phyloP scores from a whole-genome alignment of 306 rosid genomes.

The Mimosa bimucronata region DNA sequence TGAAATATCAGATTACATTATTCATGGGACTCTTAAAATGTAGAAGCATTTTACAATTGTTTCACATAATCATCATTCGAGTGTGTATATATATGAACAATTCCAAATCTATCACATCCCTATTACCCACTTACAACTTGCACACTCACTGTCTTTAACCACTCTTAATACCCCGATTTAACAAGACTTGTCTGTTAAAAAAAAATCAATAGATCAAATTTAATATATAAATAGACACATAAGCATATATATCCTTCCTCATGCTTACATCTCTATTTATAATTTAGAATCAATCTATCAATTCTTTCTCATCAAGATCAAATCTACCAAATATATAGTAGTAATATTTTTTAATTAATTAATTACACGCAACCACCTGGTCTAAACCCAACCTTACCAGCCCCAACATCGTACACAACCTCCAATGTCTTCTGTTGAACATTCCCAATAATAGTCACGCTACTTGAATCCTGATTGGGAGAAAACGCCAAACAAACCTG shows the following conservation, averaged over 20 bases:
- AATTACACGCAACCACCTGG: slow-evolving; percentile 45
- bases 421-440: slow-evolving; percentile 66
- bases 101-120: background rate
- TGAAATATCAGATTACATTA: background rate
- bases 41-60: background rate
- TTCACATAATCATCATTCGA: background rate
- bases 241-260: background rate
- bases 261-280: background rate
- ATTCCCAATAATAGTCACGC: slow-evolving; percentile 62
- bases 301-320: background rate
- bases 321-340: background rate
- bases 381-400: slow-evolving; percentile 63
- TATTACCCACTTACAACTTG: no score
- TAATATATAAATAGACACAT: background rate
- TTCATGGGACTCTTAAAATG: background rate
- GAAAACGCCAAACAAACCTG: slow-evolving; percentile 79
- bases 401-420: slow-evolving; percentile 70
- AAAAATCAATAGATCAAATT: background rate
- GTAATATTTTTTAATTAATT: background rate
- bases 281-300: background rate
- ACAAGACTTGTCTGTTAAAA: background rate
- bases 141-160: background rate
- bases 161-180: background rate
- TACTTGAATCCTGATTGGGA: slow-evolving; percentile 42
- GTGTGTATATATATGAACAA: no score